Percentiles rank a stretch among this genome's conserved stretches.
Conservation (phyloP, 768 basidiomycete genomes). For the Amyloporia xantha region DNA sequence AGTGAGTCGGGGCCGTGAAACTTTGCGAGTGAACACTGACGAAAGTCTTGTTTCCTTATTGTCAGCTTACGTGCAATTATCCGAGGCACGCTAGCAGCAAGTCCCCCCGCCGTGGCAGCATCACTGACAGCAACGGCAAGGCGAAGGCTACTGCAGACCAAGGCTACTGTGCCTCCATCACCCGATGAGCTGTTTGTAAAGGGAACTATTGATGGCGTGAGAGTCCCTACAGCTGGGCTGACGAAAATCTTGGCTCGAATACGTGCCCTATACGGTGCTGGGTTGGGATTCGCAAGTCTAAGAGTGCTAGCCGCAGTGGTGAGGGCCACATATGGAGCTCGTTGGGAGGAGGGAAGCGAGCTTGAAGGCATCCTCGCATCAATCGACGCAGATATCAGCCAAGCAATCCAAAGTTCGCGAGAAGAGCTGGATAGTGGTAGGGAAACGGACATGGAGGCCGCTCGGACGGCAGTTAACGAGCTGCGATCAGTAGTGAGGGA, state of each 20-base stretch:
- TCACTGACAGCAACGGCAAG: slow-evolving; percentile 62
- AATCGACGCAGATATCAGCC: slow-evolving; percentile 70
- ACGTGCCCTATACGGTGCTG: slow-evolving; percentile 68
- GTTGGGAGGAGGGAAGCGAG: slow-evolving; percentile 55
- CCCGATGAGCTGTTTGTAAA: slow-evolving; percentile 40
- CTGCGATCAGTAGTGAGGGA: slow-evolving; percentile 46
- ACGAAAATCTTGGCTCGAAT: slow-evolving; percentile 47
- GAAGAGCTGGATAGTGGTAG: slow-evolving; percentile 60
- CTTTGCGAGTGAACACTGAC: not conserved
- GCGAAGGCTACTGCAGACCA: slow-evolving; percentile 45
- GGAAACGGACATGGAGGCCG: slow-evolving; percentile 39
- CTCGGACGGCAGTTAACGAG: slow-evolving; percentile 43
- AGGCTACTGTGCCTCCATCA: slow-evolving; percentile 27
- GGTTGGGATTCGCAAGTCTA: slow-evolving; percentile 65
- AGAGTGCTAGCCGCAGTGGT: slow-evolving; percentile 50
- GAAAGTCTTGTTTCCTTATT: not conserved
- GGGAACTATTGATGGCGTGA: slow-evolving; percentile 28
- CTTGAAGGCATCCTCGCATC: slow-evolving; percentile 52
- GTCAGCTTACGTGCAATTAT: slow-evolving; percentile 67
- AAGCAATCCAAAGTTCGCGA: slow-evolving; percentile 76
- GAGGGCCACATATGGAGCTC: slow-evolving; percentile 48
- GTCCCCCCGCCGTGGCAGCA: slow-evolving; percentile 49
- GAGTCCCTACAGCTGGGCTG: slow-evolving; percentile 44
- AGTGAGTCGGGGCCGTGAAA: slow-evolving; percentile 35
- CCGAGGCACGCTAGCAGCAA: slow-evolving; percentile 60